Evolutionary conservation across 768 basidiomycete species (phyloP), one percentile per base, ranked within the genome.

Genomic region (Tulasnella calospora): DNA sequence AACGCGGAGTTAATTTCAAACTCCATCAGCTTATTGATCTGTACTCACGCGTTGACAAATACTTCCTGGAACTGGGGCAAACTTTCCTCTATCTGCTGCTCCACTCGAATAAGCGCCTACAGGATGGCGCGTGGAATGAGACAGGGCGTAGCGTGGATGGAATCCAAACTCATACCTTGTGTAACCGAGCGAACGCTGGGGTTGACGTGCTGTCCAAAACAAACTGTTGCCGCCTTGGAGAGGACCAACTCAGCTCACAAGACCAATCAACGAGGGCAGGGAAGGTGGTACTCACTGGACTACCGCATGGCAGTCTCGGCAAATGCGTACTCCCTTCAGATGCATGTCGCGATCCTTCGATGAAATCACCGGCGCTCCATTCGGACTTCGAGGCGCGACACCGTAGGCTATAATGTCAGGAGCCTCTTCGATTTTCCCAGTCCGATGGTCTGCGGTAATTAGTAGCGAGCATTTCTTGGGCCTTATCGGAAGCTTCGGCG

Each of bases 241-340:
- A 41, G 41, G 79, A 23, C 23, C 82, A 72, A 71, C 72, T 74
- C 46, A 27, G 23, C n/a, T 33, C 21, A n/a, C 71, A 9, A 4
- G 55, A 19, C 40, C 36, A n/a, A n/a, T n/a, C n/a, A n/a, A 41
- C 12, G 23, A 36, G 44, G 17, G 46, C 7, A 19, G 46, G 12
- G 71, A 46, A 71, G 35, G 38, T 55, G 75, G 51, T 38, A 33
- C 38, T n/a, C 36, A 87, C 94, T 83, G 51, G 81, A 96, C 95
- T 91, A 85, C 47, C 98, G 88, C 23, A 91, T 87, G 12, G 84
- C 98, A 99, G 23, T 90, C 88, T 70, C 91, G 86, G 84, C 98
- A 99, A 79, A 95, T 90, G 82, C 98, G 86, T 8, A 99, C 92
- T 96, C 80, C 96, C 95, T 82, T 94, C 94, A 74, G 95, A 92